phyloP scores from a whole-genome alignment of 176 grass and related monocot species.

The Coix lacrymajobi region DNA sequence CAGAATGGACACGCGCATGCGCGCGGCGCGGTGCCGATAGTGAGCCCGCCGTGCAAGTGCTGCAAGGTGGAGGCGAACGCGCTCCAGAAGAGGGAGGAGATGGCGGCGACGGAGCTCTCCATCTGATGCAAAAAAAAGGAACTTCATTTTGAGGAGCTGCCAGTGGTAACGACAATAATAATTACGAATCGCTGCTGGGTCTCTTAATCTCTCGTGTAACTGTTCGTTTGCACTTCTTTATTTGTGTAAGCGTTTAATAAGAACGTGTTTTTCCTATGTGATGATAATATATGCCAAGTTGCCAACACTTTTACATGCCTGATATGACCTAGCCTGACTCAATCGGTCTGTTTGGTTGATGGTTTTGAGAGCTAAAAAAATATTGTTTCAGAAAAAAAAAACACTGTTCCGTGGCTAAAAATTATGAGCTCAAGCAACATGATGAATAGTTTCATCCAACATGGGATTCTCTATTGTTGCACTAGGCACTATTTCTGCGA shows the following conservation, averaged over 20 bases:
- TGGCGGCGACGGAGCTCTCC: conserved; percentile 1
- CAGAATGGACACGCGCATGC: background rate
- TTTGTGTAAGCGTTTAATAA: background rate
- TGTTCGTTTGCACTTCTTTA: background rate
- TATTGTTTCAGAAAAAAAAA: no score
- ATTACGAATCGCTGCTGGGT: background rate
- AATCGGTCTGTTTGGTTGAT: no score
- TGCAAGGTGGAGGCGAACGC: conserved; percentile 18
- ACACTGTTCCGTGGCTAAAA: no score
- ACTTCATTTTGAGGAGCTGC: background rate
- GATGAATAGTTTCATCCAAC: no score
- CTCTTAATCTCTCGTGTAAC: background rate
- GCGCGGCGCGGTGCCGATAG: background rate
- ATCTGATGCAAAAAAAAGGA: background rate
- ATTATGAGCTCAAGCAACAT: no score
- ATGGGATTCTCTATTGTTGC: no score
- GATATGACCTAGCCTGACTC: no score
- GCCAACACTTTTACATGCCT: background rate
- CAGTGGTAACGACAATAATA: background rate
- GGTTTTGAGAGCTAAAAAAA: no score
- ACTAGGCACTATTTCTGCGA: no score
- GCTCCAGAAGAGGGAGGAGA: conserved; percentile 23
- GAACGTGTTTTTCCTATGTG: background rate
- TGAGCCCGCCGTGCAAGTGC: conserved; percentile 30
- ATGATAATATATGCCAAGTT: background rate